Evolutionary conservation across 163 green algal genomes (phyloP).

Genomic region (Chlamydomonas reinhardtii): DNA sequence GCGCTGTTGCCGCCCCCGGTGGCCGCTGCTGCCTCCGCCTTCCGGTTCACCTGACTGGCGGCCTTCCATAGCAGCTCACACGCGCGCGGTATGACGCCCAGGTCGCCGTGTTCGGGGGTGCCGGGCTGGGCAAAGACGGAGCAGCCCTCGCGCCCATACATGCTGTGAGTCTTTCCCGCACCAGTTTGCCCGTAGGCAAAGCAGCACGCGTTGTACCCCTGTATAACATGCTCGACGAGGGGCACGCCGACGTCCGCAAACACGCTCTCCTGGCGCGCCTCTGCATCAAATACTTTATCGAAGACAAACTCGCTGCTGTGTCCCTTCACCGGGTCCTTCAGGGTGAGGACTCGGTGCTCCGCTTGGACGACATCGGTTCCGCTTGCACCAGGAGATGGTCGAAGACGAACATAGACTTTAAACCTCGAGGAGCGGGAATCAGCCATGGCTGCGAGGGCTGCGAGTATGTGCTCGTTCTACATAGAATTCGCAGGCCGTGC

Average conservation of each 20-base stretch:
- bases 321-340: constrained; percentile 49
- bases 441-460: too few relatives aligned
- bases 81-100: constrained; percentile 59
- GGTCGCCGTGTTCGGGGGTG: not conserved
- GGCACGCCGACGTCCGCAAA: constrained; percentile 50
- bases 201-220: constrained; percentile 68
- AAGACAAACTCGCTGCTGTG: constrained; percentile 63
- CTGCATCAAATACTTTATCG: constrained; percentile 53
- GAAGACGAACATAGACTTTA: constrained; percentile 49
- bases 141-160: constrained; percentile 51
- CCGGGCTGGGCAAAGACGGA: not conserved
- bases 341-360: constrained; percentile 45
- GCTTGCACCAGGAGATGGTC: constrained; percentile 23
- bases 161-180: constrained; percentile 68
- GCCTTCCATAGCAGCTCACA: constrained; percentile 63
- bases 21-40: constrained; percentile 16
- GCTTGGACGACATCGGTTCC: constrained; percentile 28
- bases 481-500: too few relatives aligned
- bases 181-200: constrained; percentile 71
- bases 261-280: constrained; percentile 49
- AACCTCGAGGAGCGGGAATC: not conserved
- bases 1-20: not conserved
- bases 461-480: too few relatives aligned
- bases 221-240: constrained; percentile 59
- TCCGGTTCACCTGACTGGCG: constrained; percentile 11